phyloP scores from a whole-genome alignment of 1,284 basidiomycete genomes.

The Tremellales sp. region DNA sequence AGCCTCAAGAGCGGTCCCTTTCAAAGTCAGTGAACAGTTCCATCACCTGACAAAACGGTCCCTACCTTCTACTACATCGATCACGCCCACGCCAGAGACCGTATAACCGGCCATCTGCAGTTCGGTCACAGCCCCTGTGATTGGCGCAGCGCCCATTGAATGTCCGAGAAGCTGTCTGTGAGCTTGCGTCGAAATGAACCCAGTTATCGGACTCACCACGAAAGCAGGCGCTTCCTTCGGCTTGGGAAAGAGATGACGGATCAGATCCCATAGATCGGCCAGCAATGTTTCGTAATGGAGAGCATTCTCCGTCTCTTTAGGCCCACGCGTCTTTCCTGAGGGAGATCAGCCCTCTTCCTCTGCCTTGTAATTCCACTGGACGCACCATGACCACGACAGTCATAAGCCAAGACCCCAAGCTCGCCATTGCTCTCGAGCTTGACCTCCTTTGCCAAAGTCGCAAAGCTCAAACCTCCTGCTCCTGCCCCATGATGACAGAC shows the following conservation, averaged over 20 bases:
- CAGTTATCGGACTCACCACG: conserved; percentile 55
- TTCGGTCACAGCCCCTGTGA: conserved; percentile 64
- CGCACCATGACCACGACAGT: conserved; percentile 85
- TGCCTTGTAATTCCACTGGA: background rate
- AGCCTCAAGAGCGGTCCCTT: conserved; percentile 89
- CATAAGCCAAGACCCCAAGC: conserved; percentile 76
- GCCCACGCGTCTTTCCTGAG: conserved; percentile 59
- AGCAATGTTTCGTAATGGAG: conserved; percentile 68
- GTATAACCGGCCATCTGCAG: conserved; percentile 66
- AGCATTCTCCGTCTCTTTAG: conserved; percentile 59
- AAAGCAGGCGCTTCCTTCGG: conserved; percentile 62
- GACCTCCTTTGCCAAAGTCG: conserved; percentile 77
- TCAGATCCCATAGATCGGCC: conserved; percentile 64
- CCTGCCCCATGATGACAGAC: conserved; percentile 95
- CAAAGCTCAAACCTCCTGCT: conserved; percentile 82
- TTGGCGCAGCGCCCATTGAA: conserved; percentile 86
- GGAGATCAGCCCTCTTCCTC: conserved; percentile 2
- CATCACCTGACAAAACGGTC: background rate
- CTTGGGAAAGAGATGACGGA: conserved; percentile 67
- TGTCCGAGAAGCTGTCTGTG: conserved; percentile 71
- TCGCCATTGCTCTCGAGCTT: conserved; percentile 61
- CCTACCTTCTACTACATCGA: conserved; percentile 93
- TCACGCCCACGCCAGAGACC: conserved; percentile 76
- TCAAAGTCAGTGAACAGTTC: conserved; percentile 1
- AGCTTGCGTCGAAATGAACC: background rate